Evolutionary conservation across 2,329 filamentous ascomycete species (phyloP), one percentile per base, ranked within the genome.

Genomic region (Claviceps maximensis): DNA sequence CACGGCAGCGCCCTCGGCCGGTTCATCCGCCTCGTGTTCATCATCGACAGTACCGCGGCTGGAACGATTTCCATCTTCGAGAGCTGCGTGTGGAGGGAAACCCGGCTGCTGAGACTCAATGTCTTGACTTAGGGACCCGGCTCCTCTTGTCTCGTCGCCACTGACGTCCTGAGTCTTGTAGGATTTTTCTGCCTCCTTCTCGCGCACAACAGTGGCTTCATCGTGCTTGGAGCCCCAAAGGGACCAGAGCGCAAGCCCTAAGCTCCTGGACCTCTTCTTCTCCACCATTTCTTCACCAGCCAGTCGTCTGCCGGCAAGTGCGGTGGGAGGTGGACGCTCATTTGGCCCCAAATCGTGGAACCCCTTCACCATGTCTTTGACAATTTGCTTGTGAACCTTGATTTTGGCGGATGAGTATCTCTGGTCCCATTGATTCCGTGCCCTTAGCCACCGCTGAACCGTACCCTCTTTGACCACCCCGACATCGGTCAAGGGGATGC

Each of bases 221-320:
- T 97, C 93, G 63, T 96, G 89, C 64, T 87, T 94, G 47, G 85
- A 90, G 15, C 88, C 89, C 86, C 89, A 94, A 1, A 84, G 74
- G 49, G 83, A 86, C 91, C 91, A 97, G 58, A 96, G 71, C 2
- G 83, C 80, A 66, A 96, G 73, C 8, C 86, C 87, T 68, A 85
- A 80, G 58, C 86, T 89, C 74, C 79, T 83, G 58, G 69, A 75
- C 67, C 74, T 82, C 63, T 77, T 76, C 60, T 74, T 74, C 56
- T 65, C 62, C 1, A 59, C 57, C n/a, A 63, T 38, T 17, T 76
- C 74, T n/a, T 73, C 57, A 40, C 62, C 60, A 36, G 65, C 70
- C 57, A 74, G 76, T 54, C 83, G 76, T 54, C 88, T 74, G 0
- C 87, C 86, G 1, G 86, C 89, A 10, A 96, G 70, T 0, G 93